Evolutionary conservation across 2,329 filamentous ascomycete genomes (phyloP).

Genomic region (Colletotrichum lupini): DNA sequence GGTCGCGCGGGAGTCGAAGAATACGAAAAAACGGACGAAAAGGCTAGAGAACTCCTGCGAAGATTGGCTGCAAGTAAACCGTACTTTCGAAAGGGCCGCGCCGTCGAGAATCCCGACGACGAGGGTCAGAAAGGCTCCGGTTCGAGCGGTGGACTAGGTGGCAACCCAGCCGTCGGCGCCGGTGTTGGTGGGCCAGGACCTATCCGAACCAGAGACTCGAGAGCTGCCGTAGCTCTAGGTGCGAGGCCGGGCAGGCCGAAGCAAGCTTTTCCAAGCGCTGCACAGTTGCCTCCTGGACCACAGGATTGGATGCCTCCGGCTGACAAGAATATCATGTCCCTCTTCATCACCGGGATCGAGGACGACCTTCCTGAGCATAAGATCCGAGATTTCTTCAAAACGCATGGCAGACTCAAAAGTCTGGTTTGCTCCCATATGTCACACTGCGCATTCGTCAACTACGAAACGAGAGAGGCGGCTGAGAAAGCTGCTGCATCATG

Average conservation of each 20-base stretch:
- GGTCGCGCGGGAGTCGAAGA: conserved; percentile 86
- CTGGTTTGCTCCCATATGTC: conserved; percentile 96
- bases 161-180: conserved; percentile 63
- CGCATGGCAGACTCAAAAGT: conserved; percentile 90
- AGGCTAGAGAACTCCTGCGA: conserved; percentile 87
- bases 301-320: conserved; percentile 88
- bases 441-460: conserved; percentile 97
- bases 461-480: conserved; percentile 83
- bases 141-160: conserved; percentile 44
- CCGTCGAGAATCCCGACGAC: conserved; percentile 70
- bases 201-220: conserved; percentile 78
- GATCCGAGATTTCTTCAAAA: conserved; percentile 88
- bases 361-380: conserved; percentile 95
- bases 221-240: conserved; percentile 61
- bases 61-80: conserved; percentile 92
- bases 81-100: conserved; percentile 89
- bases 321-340: conserved; percentile 87
- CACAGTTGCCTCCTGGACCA: conserved; percentile 81
- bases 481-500: conserved; percentile 87
- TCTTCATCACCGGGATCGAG: conserved; percentile 95
- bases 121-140: conserved; percentile 41
- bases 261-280: conserved; percentile 74
- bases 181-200: conserved; percentile 76
- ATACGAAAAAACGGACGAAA: conserved; percentile 97
- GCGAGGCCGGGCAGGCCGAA: conserved; percentile 60